Percentiles rank a stretch among this genome's conserved stretches.
Conservation (phyloP, 306 rosid genomes). For the Heteromeles arbutifolia region DNA sequence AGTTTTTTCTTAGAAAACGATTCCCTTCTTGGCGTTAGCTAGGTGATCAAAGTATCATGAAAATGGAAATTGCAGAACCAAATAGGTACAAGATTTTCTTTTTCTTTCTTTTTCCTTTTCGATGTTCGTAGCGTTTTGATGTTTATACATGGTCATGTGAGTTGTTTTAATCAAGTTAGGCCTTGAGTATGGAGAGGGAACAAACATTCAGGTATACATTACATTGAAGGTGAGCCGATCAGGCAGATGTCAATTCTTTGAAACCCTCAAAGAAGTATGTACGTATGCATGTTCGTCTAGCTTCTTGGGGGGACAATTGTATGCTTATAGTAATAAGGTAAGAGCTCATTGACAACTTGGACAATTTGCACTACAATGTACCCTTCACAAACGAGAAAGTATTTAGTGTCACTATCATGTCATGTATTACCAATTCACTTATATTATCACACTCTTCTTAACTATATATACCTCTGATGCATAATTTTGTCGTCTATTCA, state of each 20-base stretch:
- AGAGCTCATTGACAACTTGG: not conserved
- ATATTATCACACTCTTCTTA: no score
- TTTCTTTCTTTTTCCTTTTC: not conserved
- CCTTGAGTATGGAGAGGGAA: slow-evolving; percentile 46
- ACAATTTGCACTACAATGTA: not conserved
- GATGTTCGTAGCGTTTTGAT: not conserved
- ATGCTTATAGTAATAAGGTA: not conserved
- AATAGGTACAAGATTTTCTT: not conserved
- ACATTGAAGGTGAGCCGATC: slow-evolving; percentile 18
- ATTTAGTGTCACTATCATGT: no score
- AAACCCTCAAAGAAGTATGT: not conserved
- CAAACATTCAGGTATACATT: slow-evolving; percentile 69
- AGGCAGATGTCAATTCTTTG: slow-evolving; percentile 63
- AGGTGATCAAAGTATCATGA: not conserved
- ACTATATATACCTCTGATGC: no score
- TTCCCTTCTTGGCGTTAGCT: not conserved
- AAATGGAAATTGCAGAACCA: slow-evolving; percentile 4
- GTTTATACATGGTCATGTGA: slow-evolving; percentile 36
- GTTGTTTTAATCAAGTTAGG: slow-evolving; percentile 59
- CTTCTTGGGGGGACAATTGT: not conserved
- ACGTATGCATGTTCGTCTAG: not conserved
- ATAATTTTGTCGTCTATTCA: no score
- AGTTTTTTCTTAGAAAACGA: not conserved
- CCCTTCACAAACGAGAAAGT: not conserved
- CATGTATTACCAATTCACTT: no score